A percentile compares a stretch with the other conserved stretches of the same genome.
phyloP scores from a whole-genome alignment of 2,329 filamentous ascomycete species.

The Daldinia sp. region DNA sequence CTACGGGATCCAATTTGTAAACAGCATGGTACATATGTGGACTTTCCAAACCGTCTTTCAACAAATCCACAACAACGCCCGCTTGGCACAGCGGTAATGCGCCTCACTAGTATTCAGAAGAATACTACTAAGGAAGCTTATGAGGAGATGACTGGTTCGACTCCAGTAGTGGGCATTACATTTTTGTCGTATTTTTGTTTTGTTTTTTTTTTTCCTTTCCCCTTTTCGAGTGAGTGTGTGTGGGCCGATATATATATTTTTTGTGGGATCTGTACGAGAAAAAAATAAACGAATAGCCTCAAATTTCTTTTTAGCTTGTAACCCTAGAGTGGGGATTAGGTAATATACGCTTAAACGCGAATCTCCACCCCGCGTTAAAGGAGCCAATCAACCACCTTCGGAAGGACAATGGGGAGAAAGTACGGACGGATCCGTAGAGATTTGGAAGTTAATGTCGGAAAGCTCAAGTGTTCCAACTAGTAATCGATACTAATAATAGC shows the following conservation, averaged over 20 bases:
- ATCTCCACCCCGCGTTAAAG: neutral
- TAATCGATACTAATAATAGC: no score
- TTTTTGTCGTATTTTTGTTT: neutral
- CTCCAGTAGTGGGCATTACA: slow-evolving; percentile 29
- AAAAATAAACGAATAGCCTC: slow-evolving; percentile 6
- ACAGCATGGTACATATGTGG: neutral
- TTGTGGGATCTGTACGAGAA: slow-evolving; percentile 9
- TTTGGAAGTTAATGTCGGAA: neutral
- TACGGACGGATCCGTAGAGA: no score
- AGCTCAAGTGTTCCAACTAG: neutral
- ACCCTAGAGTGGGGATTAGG: neutral
- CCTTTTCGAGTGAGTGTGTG: neutral
- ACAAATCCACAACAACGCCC: slow-evolving; percentile 20
- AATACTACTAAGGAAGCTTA: slow-evolving; percentile 29
- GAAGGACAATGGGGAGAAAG: neutral
- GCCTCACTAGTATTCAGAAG: slow-evolving; percentile 25
- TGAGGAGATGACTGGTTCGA: slow-evolving; percentile 36
- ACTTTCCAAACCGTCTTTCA: neutral
- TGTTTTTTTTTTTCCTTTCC: neutral
- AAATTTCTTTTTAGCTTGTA: neutral
- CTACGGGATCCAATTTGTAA: neutral
- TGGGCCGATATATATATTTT: neutral
- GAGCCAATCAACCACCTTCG: neutral
- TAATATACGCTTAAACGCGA: neutral
- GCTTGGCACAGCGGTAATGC: slow-evolving; percentile 33